Percentiles rank a stretch among this genome's conserved stretches.
These are phyloP conservation scores for Zasmidium citrigriseum DNA, from an alignment of 2,329 filamentous ascomycete genomes.

Conservation along the genomic window DNA sequence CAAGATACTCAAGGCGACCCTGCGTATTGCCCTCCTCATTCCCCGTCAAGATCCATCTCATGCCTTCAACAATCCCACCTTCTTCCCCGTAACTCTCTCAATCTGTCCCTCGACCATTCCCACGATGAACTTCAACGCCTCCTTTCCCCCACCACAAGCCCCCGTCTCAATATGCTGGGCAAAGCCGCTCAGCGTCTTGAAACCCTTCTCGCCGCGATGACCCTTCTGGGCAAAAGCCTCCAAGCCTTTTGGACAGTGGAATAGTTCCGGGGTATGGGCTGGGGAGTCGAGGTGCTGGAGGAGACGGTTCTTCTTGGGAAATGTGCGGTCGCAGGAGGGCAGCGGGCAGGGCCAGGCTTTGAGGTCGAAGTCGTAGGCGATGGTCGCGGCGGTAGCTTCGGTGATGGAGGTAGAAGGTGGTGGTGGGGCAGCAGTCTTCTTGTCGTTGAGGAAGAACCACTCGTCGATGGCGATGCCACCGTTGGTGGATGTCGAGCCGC, in stretches of 20 bases:
- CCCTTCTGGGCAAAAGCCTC: background rate
- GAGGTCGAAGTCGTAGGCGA: conserved; percentile 1
- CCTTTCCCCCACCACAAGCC: conserved; percentile 13
- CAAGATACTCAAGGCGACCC: no score
- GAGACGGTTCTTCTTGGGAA: conserved; percentile 12
- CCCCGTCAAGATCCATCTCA: no score
- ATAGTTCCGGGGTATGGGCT: conserved; percentile 13
- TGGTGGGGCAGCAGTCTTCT: background rate
- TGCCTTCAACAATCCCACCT: conserved; percentile 11
- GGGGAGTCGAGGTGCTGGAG: conserved; percentile 15
- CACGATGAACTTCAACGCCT: conserved; percentile 5
- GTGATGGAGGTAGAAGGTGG: conserved; percentile 1
- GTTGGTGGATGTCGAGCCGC: conserved; percentile 2
- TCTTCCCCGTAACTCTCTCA: conserved; percentile 6
- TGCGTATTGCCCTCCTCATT: no score
- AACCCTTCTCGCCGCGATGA: conserved; percentile 4
- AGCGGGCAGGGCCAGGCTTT: conserved; percentile 11
- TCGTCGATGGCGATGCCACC: no score
- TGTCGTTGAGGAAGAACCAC: conserved; percentile 13
- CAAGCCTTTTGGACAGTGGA: conserved; percentile 14
- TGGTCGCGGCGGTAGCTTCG: background rate
- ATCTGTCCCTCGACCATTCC: conserved; percentile 14
- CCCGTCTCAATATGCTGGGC: conserved; percentile 20
- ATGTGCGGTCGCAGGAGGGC: conserved; percentile 6
- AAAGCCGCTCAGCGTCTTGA: conserved; percentile 23